phyloP scores from a whole-genome alignment of 2,329 filamentous ascomycete genomes.

The Neofusicoccum sp. region DNA sequence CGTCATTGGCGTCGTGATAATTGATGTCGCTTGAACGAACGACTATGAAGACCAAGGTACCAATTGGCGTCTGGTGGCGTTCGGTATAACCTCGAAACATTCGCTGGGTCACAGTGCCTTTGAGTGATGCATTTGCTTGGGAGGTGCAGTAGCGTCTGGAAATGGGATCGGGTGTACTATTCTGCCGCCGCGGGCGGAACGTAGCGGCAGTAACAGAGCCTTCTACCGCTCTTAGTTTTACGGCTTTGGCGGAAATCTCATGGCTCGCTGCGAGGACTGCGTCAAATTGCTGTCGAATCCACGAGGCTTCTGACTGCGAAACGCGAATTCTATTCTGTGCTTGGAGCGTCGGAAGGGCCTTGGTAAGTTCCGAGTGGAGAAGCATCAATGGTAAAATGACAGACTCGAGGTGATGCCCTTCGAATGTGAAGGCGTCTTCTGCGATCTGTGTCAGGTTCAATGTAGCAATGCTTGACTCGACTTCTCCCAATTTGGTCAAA shows the following conservation, averaged over 20 bases:
- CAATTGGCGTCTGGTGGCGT: background rate
- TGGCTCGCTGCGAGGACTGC: background rate
- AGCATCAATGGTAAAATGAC: background rate
- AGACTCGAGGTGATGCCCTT: background rate
- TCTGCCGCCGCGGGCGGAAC: background rate
- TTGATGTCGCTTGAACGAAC: background rate
- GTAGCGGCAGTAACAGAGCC: background rate
- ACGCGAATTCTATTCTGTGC: background rate
- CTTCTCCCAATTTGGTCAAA: background rate
- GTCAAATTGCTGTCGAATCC: constrained; percentile 4
- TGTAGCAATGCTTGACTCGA: background rate
- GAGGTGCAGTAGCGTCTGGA: too few species aligned
- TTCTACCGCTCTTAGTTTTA: background rate
- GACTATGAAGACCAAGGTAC: background rate
- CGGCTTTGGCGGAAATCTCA: background rate
- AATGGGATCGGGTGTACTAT: background rate
- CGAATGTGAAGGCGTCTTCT: background rate
- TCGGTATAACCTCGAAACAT: rapidly evolving
- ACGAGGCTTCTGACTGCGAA: background rate
- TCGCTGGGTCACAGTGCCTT: background rate
- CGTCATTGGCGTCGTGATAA: rapidly evolving
- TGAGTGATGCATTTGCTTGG: too few species aligned
- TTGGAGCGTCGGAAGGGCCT: background rate
- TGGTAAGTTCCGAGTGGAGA: background rate
- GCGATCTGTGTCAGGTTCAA: background rate